Evolutionary conservation across 495 filamentous ascomycete species (phyloP).

Genomic region (Talaromyces borbonicus): DNA sequence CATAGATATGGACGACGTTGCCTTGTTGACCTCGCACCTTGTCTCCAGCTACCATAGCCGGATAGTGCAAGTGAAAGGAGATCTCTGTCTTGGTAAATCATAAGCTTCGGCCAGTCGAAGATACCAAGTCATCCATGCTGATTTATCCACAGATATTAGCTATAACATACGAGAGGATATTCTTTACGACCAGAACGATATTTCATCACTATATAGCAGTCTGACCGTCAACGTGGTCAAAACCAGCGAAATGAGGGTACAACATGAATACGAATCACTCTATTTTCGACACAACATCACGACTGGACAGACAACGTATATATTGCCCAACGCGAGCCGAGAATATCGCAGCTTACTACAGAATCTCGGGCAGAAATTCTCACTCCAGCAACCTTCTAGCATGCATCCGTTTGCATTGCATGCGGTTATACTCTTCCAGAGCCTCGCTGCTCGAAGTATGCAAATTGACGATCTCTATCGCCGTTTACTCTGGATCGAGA

Average conservation of each 20-base stretch:
- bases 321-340: slow-evolving; percentile 7
- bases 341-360: slow-evolving; percentile 3
- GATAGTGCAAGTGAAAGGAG: not conserved
- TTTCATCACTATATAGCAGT: slow-evolving; percentile 10
- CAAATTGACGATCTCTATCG: slow-evolving; percentile 11
- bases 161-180: slow-evolving; percentile 12
- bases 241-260: slow-evolving; percentile 8
- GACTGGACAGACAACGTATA: slow-evolving; percentile 11
- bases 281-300: slow-evolving; percentile 11
- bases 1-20: slow-evolving; percentile 1
- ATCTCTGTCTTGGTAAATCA: slow-evolving; percentile 1
- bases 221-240: slow-evolving; percentile 8
- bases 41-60: slow-evolving; percentile 6
- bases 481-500: slow-evolving; percentile 15
- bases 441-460: slow-evolving; percentile 9
- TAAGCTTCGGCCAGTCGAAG: no score
- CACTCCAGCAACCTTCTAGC: not conserved
- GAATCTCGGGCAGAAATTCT: not conserved
- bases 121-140: not conserved
- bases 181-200: slow-evolving; percentile 11
- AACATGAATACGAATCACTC: slow-evolving; percentile 12
- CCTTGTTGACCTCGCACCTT: slow-evolving; percentile 2
- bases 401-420: slow-evolving; percentile 7
- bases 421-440: slow-evolving; percentile 10
- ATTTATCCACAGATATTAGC: slow-evolving; percentile 8